Evolutionary conservation across 148 eudicot genomes (phyloP).

Genomic region (Silene uniflora): DNA sequence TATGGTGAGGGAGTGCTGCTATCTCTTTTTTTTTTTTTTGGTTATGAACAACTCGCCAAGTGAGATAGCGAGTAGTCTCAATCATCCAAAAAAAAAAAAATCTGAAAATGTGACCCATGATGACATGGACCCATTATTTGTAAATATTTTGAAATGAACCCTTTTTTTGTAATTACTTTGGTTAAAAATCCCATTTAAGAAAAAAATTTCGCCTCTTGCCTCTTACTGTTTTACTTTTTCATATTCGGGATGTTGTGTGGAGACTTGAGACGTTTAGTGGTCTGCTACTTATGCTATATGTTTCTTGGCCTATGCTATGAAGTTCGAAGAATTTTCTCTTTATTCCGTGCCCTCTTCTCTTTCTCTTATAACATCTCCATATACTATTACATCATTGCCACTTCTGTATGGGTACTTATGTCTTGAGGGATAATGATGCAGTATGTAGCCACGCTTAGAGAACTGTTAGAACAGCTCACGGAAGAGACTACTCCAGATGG

Average conservation of each 20-base stretch:
- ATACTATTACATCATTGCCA: not conserved
- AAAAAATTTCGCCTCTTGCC: too few relatives aligned
- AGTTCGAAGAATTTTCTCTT: not conserved
- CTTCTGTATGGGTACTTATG: not conserved
- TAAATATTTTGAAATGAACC: too few relatives aligned
- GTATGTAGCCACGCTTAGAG: constrained; percentile 71
- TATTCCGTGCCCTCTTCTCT: not conserved
- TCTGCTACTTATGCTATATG: not conserved
- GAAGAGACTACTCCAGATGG: constrained; percentile 61
- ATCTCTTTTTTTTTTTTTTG: too few relatives aligned
- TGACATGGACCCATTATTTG: too few relatives aligned
- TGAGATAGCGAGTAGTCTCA: too few relatives aligned
- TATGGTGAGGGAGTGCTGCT: too few relatives aligned
- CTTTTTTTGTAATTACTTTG: too few relatives aligned
- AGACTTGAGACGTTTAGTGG: not conserved
- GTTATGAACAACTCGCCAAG: too few relatives aligned
- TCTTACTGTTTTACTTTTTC: not conserved
- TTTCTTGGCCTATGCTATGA: not conserved
- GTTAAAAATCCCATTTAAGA: too few relatives aligned
- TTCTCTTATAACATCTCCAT: not conserved
- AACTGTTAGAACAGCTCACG: constrained; percentile 57
- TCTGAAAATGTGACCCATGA: too few relatives aligned
- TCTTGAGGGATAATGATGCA: constrained; percentile 21
- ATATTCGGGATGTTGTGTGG: not conserved
- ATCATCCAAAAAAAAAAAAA: too few relatives aligned